Evolutionary conservation across 2,329 filamentous ascomycete genomes (phyloP).

Genomic region (Leptodontidium sp.): DNA sequence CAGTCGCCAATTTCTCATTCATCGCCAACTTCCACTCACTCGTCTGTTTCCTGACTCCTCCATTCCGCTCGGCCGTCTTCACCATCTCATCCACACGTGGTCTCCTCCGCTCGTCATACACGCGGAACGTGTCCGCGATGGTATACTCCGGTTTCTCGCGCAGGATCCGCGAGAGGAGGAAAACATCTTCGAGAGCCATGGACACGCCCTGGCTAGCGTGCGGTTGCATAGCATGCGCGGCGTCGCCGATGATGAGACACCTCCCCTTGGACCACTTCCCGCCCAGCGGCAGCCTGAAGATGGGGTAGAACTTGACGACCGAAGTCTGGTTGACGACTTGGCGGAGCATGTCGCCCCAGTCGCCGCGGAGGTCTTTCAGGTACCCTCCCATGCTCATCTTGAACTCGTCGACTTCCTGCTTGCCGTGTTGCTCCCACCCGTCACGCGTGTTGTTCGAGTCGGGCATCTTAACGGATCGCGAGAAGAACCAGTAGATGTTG

Average conservation of each 20-base stretch:
- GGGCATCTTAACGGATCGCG: constrained; percentile 44
- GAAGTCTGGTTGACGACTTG: constrained; percentile 34
- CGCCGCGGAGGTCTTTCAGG: constrained; percentile 39
- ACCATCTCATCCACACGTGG: constrained; percentile 46
- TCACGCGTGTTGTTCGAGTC: constrained; percentile 42
- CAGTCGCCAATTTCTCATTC: constrained; percentile 40
- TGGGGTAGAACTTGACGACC: constrained; percentile 48
- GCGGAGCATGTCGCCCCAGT: constrained; percentile 42
- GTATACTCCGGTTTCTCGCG: constrained; percentile 26
- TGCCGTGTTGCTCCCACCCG: constrained; percentile 46
- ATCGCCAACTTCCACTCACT: constrained; percentile 43
- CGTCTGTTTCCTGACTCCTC: constrained; percentile 38
- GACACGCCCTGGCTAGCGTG: constrained; percentile 62
- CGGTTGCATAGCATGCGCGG: constrained; percentile 63
- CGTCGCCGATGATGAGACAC: constrained; percentile 61
- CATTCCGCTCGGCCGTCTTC: constrained; percentile 42
- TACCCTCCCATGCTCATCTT: constrained; percentile 41
- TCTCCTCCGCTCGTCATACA: constrained; percentile 45
- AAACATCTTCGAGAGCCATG: constrained; percentile 63
- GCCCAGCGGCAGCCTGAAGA: constrained; percentile 48
- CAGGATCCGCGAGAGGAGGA: constrained; percentile 47
- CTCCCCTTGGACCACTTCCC: constrained; percentile 50
- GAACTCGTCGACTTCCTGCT: constrained; percentile 46
- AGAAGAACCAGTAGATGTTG: constrained; percentile 47
- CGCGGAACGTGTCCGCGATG: constrained; percentile 33